phyloP scores from a whole-genome alignment of 2,329 filamentous ascomycete genomes.

The Fusarium clavum region DNA sequence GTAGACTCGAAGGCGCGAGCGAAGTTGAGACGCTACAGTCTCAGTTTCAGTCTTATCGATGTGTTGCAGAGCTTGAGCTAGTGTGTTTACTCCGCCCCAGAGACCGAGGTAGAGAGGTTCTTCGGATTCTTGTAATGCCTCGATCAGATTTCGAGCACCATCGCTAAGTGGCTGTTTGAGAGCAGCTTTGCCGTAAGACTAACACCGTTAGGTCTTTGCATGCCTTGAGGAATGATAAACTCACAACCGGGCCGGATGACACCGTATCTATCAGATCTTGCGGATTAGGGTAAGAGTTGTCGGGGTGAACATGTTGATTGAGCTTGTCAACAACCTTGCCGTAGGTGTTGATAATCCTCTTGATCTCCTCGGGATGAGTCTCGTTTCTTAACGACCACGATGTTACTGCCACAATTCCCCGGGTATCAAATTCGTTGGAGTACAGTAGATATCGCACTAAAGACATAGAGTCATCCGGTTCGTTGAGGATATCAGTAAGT shows the following conservation, averaged over 20 bases:
- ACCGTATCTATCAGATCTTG: neutral
- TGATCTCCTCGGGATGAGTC: conserved; percentile 9
- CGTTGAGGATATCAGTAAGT: conserved; percentile 2
- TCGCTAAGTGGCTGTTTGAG: conserved; percentile 9
- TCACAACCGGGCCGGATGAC: conserved; percentile 2
- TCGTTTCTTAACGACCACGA: conserved; percentile 17
- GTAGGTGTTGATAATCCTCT: conserved; percentile 5
- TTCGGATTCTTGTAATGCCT: conserved; percentile 2
- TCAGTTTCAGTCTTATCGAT: neutral
- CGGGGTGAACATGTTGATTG: conserved; percentile 15
- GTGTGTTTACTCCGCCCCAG: conserved; percentile 12
- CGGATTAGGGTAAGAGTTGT: neutral
- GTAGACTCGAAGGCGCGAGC: conserved; percentile 13
- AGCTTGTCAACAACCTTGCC: conserved; percentile 14
- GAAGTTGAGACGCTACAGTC: neutral
- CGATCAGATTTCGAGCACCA: neutral
- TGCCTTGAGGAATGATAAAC: accelerated
- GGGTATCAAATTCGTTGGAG: conserved; percentile 15
- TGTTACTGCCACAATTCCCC: conserved; percentile 3
- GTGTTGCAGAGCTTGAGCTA: conserved; percentile 6
- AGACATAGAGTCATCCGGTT: conserved; percentile 24
- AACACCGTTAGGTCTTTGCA: neutral
- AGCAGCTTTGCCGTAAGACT: conserved; percentile 14
- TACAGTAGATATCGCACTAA: conserved; percentile 17
- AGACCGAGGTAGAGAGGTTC: conserved; percentile 2